These are phyloP conservation scores for Psidium guajava DNA, from an alignment of 345 rosid species.

Conservation along the genomic window DNA sequence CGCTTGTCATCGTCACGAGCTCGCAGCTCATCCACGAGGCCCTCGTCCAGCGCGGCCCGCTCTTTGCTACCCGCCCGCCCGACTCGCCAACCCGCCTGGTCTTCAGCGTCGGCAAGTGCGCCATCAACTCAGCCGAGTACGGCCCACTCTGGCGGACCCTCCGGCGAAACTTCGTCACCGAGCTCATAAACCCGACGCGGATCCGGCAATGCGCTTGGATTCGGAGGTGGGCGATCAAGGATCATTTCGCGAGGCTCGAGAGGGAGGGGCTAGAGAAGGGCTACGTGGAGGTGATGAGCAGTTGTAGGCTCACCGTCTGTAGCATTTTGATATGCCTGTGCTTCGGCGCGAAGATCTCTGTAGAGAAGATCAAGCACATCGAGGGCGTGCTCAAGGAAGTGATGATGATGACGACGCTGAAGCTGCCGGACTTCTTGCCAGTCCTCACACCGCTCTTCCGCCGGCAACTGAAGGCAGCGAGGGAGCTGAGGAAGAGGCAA, in stretches of 20 bases:
- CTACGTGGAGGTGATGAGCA: slow-evolving; percentile 62
- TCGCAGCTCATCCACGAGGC: slow-evolving; percentile 87
- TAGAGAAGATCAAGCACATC: slow-evolving; percentile 44
- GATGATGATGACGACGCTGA: slow-evolving; percentile 67
- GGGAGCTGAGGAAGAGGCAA: slow-evolving; percentile 54
- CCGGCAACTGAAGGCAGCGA: slow-evolving; percentile 51
- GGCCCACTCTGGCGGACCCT: slow-evolving; percentile 77
- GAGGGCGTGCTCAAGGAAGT: slow-evolving; percentile 73
- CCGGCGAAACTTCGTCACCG: slow-evolving; percentile 73
- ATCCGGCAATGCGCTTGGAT: slow-evolving; percentile 87
- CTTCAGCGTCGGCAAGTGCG: slow-evolving; percentile 86
- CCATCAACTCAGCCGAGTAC: slow-evolving; percentile 81
- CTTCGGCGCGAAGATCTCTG: slow-evolving; percentile 78
- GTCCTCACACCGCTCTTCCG: slow-evolving; percentile 62
- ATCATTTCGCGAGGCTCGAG: slow-evolving; percentile 58
- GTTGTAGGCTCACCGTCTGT: slow-evolving; percentile 64
- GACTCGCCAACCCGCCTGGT: slow-evolving; percentile 79
- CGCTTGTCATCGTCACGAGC: slow-evolving; percentile 67
- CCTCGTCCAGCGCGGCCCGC: slow-evolving; percentile 50
- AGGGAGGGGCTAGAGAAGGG: slow-evolving; percentile 41
- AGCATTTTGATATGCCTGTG: slow-evolving; percentile 77
- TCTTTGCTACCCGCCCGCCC: slow-evolving; percentile 68
- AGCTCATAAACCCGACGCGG: slow-evolving; percentile 54
- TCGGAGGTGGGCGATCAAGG: slow-evolving; percentile 61
- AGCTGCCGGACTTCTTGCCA: slow-evolving; percentile 77